Conservation (phyloP, 2,329 filamentous ascomycete genomes). For the Aspergillus sp. region DNA sequence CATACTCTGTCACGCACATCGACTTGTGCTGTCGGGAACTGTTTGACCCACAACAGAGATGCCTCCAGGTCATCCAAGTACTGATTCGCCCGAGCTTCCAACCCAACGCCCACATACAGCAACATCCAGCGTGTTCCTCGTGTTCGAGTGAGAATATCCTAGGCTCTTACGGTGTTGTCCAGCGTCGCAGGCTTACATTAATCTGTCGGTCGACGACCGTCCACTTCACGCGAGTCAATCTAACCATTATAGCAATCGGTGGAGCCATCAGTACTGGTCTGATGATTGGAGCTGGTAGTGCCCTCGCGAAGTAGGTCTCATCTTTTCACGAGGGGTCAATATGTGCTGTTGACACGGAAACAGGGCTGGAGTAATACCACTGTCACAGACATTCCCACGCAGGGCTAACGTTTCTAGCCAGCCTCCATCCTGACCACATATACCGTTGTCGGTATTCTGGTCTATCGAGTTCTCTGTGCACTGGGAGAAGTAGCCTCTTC, state of each 20-base stretch:
- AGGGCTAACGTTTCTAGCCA: constrained; percentile 23
- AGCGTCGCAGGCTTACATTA: constrained; percentile 9
- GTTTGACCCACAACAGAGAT: neutral
- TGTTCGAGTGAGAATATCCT: neutral
- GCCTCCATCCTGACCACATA: constrained; percentile 46
- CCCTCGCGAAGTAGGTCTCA: constrained; percentile 33
- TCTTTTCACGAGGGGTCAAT: neutral
- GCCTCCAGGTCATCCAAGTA: neutral
- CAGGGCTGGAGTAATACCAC: constrained; percentile 38
- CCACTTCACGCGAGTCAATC: neutral
- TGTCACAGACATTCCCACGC: neutral
- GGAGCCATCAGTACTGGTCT: constrained; percentile 45
- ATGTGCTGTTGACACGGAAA: neutral
- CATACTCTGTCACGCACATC: too few relatives aligned
- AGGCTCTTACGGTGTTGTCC: constrained; percentile 3
- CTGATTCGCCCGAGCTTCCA: neutral
- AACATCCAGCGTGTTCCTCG: neutral
- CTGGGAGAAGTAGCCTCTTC: constrained; percentile 84
- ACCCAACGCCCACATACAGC: neutral
- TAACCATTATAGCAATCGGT: constrained; percentile 32
- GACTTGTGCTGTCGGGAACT: too few relatives aligned
- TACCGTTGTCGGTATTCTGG: constrained; percentile 52
- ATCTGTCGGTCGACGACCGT: constrained; percentile 20
- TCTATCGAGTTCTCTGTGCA: constrained; percentile 77
- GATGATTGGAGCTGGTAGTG: constrained; percentile 41